Evolutionary conservation across 495 filamentous ascomycete genomes (phyloP), one percentile per base, ranked within the genome.

Genomic region (Penicilliopsis zonata): DNA sequence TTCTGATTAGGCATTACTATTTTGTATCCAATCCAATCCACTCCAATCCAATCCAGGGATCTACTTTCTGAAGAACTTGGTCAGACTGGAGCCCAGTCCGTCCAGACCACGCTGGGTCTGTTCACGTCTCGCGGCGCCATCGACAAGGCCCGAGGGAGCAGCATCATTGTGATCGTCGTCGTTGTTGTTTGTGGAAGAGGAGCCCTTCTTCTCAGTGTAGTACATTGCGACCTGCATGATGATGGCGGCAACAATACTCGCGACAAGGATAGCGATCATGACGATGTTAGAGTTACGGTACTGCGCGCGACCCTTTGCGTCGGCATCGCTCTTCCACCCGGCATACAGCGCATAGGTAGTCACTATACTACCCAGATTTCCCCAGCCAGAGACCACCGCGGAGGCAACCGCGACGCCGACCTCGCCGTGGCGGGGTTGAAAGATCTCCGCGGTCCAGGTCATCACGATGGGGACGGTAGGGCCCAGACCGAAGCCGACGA

Each of bases 381-480:
- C 86, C 28, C 86, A 68, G 0, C 86, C 86, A 0, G 81, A 87
- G 9, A 94, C 86, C 3, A 92, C 61, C 2, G 86, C 86, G 1
- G 79, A 76, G 1, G 86, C 85, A 24, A 86, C 80, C n/a, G 86
- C 86, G 3, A 93, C 86, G 33, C 86, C 86, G 20, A 94, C 83
- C 55, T 94, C 86, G 18, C 86, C 81, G 45, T 94, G 85, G 3
- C 86, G 78, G 13, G 66, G 73, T 15, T 62, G 50, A 9, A 57
- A 47, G 38, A 55, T 45, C 28, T 49, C 51, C 0, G 72, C 69
- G 5, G 57, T 69, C 51, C 55, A 53, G 49, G 55, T 57, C 85
- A 93, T 94, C 47, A 77, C 84, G 50, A 85, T 84, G 24, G 86
- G 86, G 2, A 94, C 86, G 2, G 86, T 94, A 9, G 86, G 86